Conservation (phyloP, 2,329 filamentous ascomycete genomes). For the Lecanosticta acicola region DNA sequence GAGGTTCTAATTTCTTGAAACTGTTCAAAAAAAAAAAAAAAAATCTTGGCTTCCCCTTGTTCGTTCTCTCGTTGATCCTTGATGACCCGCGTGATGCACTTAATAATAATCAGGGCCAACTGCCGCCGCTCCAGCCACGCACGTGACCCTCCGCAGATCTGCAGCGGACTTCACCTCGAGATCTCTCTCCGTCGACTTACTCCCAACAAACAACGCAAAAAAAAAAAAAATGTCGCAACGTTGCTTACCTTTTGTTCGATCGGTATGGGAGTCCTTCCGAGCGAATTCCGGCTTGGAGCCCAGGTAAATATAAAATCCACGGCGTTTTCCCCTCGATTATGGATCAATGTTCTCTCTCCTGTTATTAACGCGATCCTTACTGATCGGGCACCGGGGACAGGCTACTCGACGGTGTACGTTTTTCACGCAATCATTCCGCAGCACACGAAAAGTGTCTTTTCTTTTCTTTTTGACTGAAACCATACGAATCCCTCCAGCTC, state of each 20-base stretch:
- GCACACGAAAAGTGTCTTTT: neutral
- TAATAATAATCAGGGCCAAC: too few species aligned
- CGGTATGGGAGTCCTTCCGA: constrained; percentile 60
- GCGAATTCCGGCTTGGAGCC: constrained; percentile 82
- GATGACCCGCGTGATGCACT: too few species aligned
- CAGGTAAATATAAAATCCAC: too few species aligned
- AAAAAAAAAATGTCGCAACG: constrained; percentile 18
- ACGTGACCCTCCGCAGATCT: neutral
- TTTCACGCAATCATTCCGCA: too few species aligned
- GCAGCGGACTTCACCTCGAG: constrained; percentile 4
- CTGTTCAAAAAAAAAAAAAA: neutral
- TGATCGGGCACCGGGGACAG: constrained; percentile 23
- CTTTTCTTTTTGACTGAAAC: neutral
- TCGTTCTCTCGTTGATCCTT: too few species aligned
- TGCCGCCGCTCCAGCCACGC: neutral
- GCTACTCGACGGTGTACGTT: constrained; percentile 34
- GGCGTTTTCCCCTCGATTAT: too few species aligned
- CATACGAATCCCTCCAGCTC: constrained; percentile 50
- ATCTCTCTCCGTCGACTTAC: neutral
- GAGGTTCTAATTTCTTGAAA: constrained; percentile 9
- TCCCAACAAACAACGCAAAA: neutral
- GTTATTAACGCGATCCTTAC: too few species aligned
- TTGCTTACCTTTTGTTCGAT: constrained; percentile 29
- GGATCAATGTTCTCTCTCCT: too few species aligned
- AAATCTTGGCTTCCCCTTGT: too few species aligned